Conservation (phyloP, 129 eudicot species). For the Ambrosia artemisiifolia region DNA sequence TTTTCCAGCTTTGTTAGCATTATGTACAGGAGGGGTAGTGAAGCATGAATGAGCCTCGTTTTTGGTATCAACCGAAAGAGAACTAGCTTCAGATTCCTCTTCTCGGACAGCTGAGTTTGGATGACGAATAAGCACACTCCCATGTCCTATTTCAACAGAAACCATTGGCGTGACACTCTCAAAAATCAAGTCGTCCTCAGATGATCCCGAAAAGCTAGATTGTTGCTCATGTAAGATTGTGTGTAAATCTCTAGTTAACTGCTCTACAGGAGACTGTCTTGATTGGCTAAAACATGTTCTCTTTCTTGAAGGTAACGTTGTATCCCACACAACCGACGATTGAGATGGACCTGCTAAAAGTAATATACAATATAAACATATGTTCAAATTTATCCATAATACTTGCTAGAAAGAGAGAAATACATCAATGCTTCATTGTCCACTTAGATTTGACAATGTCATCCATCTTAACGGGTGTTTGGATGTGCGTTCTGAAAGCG, state of each 20-base stretch:
- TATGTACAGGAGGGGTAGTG: slow-evolving; percentile 46
- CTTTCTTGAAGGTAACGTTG: slow-evolving; percentile 90
- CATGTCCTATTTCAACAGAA: slow-evolving; percentile 98
- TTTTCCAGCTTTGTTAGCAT: slow-evolving; percentile 47
- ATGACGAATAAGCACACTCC: slow-evolving; percentile 93
- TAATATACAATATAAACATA: background rate
- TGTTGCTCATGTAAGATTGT: slow-evolving; percentile 85
- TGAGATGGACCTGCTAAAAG: slow-evolving; percentile 69
- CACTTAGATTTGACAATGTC: too few species aligned
- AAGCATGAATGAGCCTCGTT: slow-evolving; percentile 63
- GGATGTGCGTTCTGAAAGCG: too few species aligned
- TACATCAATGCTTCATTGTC: too few species aligned
- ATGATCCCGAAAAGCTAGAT: slow-evolving; percentile 69
- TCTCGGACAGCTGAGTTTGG: slow-evolving; percentile 76
- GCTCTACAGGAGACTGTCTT: slow-evolving; percentile 86
- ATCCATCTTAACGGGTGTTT: too few species aligned
- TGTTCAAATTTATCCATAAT: too few species aligned
- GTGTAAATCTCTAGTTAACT: slow-evolving; percentile 79
- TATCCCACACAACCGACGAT: slow-evolving; percentile 78
- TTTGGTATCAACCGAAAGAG: slow-evolving; percentile 85
- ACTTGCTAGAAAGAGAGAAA: too few species aligned
- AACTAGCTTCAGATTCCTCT: slow-evolving; percentile 99
- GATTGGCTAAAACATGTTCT: slow-evolving; percentile 75
- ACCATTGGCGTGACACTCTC: slow-evolving; percentile 92
- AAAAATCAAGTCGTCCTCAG: slow-evolving; percentile 87